Percentiles rank a stretch among this genome's conserved stretches.
Evolutionary conservation across 2,329 filamentous ascomycete species (phyloP).

Genomic region (Achaetomium macrosporum): DNA sequence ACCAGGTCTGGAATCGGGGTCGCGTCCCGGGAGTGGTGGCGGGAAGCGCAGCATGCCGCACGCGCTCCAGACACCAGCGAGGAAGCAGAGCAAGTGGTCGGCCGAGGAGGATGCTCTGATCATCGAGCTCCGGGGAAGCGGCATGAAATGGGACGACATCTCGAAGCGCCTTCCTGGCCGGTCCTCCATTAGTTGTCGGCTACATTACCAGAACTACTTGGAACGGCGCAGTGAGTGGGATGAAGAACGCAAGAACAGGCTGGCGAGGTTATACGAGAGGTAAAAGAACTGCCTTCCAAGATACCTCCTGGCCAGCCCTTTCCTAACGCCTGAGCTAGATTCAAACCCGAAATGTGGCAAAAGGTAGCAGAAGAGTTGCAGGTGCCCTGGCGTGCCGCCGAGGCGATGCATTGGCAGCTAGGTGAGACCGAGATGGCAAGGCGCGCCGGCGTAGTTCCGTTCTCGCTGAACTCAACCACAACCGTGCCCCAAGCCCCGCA

Average conservation of each 20-base stretch:
- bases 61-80: conserved; percentile 63
- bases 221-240: conserved; percentile 93
- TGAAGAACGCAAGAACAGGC: conserved; percentile 95
- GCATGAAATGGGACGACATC: conserved; percentile 99
- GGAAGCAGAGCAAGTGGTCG: conserved; percentile 97
- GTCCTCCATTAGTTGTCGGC: conserved; percentile 86
- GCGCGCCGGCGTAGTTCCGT: conserved; percentile 82
- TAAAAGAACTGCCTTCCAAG: conserved; percentile 36
- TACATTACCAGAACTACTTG: conserved; percentile 96
- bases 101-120: conserved; percentile 89
- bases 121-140: conserved; percentile 80
- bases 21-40: conserved; percentile 17
- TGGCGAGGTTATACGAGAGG: conserved; percentile 92
- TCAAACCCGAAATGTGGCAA: conserved; percentile 97
- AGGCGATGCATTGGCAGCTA: conserved; percentile 98
- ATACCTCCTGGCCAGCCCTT: conserved; percentile 24
- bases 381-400: conserved; percentile 89
- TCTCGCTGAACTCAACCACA: conserved; percentile 51
- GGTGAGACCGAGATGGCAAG: conserved; percentile 91
- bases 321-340: conserved; percentile 47
- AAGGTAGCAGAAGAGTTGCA: conserved; percentile 93
- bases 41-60: conserved; percentile 50
- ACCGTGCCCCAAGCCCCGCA: conserved; percentile 33
- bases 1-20: not conserved
- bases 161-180: conserved; percentile 84